Evolutionary conservation across 371 early-diverging fungal species (phyloP), one percentile per base, ranked within the genome.

Genomic region (Choanephora cucurbitarum): DNA sequence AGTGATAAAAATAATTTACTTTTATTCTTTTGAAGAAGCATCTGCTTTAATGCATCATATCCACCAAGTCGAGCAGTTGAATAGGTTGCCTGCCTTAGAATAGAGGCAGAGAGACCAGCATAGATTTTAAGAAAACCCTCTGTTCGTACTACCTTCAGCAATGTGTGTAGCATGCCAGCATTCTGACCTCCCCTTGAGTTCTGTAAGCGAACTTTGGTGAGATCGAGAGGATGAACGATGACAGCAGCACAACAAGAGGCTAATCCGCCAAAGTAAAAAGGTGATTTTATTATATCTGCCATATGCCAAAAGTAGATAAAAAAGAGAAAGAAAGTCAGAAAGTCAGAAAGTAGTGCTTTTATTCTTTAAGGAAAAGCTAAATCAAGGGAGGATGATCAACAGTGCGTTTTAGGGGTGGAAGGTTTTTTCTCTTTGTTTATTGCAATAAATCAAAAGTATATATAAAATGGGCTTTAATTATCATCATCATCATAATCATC

Each of bases 151-250:
- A 80, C 62, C 21, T 64, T 64, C 9, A 76, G 52, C 52, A 71
- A 55, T 33, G 75, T 79, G 5, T 70, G 45, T 8, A 83, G 70
- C 65, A 81, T 66, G 19, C 70, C 66, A 7, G 45, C 22, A 9
- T 60, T 59, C 40, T 56, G 69, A 41, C 57, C 62, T 39, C 62
- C 70, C 40, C 66, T 62, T 22, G 55, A 45, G 28, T 82, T 89
- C 58, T 90, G 90, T 49, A 89, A 54, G 1, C 90, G 79, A 24
- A 88, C 85, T 58, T 89, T 88, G 39, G 87, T 73, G 19, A 87
- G 71, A 59, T 90, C 90, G 23, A 89, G 75, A 6, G 90, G 89
- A 49, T 89, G 88, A 0, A 87, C 85, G 46, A 79, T 76, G 23
- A 81, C 66, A 31, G 82, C 82, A 10, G 89, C 88, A 14, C 75